Evolutionary conservation across 2,329 filamentous ascomycete species (phyloP), one percentile per base, ranked within the genome.

Genomic region (Capronia americana): DNA sequence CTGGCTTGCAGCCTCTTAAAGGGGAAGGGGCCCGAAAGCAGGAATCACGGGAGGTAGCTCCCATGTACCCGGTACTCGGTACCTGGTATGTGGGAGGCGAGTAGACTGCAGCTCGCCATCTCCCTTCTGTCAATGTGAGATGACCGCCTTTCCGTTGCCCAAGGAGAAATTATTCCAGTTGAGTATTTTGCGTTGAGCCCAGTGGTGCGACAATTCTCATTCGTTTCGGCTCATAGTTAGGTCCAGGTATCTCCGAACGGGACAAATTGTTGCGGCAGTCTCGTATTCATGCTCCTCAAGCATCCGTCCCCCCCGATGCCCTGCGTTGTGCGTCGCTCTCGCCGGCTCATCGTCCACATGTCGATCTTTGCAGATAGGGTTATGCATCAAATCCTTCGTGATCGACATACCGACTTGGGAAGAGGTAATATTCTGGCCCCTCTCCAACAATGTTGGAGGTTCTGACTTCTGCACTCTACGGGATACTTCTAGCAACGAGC

Each of bases 251-350:
- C 44, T 34, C 55, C 6, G 32, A 38, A 8, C 28, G 1, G 34
- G 23, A 38, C 11, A 28, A 10, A 44, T 24, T 30, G n/a, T 30
- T 38, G 14, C 7, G 23, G 23, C 28, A 60, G 57, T 17, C 28
- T 60, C 57, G 57, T 60, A 20, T 60, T 51, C 57, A 51, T 28
- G 23, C 30, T 60, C n/a, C 44, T 30, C 24, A 11, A 20, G 11
- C 44, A 30, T n/a, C 24, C 26, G 12, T 46, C n/a, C 20, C 14
- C 44, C n/a, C n/a, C n/a, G n/a, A n/a, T n/a, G n/a, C n/a, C n/a
- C 44, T 28, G 11, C 23, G 6, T 24, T 24, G 10, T 55, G 34
- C 23, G 12, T 10, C 26, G 26, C 24, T 12, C 34, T 41, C 12
- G 12, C 12, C 12, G 34, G 12, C 34, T 14, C 8, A 14, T 41